Percentiles rank a stretch among this genome's conserved stretches.
These are phyloP conservation scores for Cercospora brassicicola DNA, from an alignment of 2,329 filamentous ascomycete species.

Conservation along the genomic window DNA sequence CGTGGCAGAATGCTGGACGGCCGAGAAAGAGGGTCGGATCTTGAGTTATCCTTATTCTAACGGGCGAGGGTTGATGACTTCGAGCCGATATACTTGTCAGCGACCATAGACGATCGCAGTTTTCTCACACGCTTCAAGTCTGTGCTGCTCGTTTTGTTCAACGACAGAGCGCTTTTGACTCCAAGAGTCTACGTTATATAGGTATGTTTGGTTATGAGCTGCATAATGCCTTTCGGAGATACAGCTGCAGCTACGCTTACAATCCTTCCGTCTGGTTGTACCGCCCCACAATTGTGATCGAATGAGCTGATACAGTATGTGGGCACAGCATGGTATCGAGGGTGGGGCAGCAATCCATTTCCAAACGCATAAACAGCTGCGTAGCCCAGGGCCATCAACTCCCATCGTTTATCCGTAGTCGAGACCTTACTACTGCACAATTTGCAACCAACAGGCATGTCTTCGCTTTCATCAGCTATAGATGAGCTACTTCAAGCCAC, in stretches of 20 bases:
- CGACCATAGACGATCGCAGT: background rate
- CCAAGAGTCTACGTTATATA: background rate
- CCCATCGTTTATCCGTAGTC: background rate
- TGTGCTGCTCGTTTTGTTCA: background rate
- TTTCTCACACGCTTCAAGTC: background rate
- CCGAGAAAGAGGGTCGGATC: background rate
- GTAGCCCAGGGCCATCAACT: background rate
- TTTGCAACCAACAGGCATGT: background rate
- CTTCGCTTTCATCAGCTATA: background rate
- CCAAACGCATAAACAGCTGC: background rate
- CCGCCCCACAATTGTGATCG: background rate
- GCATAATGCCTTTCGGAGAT: background rate
- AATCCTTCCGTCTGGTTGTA: background rate
- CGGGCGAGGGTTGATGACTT: background rate
- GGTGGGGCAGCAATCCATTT: background rate
- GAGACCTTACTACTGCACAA: background rate
- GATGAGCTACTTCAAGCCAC: background rate
- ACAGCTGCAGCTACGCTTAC: background rate
- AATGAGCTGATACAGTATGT: background rate
- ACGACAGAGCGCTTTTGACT: background rate
- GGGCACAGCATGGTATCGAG: background rate
- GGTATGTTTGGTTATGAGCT: background rate
- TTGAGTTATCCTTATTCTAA: background rate
- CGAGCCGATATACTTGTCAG: background rate
- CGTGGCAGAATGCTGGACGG: constrained; percentile 5